These are phyloP conservation scores for Yamadazyma spencermartinsiae DNA, from an alignment of 1,139 yeast species.

Conservation along the genomic window DNA sequence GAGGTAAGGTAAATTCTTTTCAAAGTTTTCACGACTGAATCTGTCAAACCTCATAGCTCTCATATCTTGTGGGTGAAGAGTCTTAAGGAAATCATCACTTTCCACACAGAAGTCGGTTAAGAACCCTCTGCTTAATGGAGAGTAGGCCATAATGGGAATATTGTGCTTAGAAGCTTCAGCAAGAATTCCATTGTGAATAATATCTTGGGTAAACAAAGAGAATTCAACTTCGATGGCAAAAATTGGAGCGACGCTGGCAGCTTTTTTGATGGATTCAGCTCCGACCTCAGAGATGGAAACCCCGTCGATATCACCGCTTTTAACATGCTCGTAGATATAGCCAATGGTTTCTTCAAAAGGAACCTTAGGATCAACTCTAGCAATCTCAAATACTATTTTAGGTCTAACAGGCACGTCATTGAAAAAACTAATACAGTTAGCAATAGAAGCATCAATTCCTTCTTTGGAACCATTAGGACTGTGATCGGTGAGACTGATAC, in stretches of 20 bases:
- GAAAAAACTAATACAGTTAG: conserved; percentile 45
- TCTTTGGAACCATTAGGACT: conserved; percentile 53
- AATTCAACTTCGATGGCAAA: conserved; percentile 75
- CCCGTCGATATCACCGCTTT: conserved; percentile 60
- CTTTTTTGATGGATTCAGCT: conserved; percentile 57
- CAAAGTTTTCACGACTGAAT: conserved; percentile 56
- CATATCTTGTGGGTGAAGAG: conserved; percentile 36
- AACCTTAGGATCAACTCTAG: conserved; percentile 59
- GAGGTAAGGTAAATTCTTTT: conserved; percentile 51
- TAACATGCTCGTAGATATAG: conserved; percentile 51
- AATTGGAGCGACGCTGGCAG: conserved; percentile 51
- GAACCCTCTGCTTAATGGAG: conserved; percentile 81
- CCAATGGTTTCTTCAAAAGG: conserved; percentile 52
- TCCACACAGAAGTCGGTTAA: conserved; percentile 61
- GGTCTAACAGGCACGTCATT: conserved; percentile 29
- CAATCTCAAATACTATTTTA: conserved; percentile 63
- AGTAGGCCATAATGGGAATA: conserved; percentile 75
- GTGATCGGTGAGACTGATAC: conserved; percentile 32
- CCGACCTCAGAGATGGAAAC: conserved; percentile 73
- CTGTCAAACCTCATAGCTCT: conserved; percentile 51
- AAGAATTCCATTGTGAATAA: conserved; percentile 60
- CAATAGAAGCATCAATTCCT: conserved; percentile 50
- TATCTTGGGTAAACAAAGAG: conserved; percentile 65
- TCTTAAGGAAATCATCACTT: conserved; percentile 21
- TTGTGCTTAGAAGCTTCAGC: conserved; percentile 44